phyloP scores from a whole-genome alignment of 768 basidiomycete species.

The Auriscalpium microsporum region DNA sequence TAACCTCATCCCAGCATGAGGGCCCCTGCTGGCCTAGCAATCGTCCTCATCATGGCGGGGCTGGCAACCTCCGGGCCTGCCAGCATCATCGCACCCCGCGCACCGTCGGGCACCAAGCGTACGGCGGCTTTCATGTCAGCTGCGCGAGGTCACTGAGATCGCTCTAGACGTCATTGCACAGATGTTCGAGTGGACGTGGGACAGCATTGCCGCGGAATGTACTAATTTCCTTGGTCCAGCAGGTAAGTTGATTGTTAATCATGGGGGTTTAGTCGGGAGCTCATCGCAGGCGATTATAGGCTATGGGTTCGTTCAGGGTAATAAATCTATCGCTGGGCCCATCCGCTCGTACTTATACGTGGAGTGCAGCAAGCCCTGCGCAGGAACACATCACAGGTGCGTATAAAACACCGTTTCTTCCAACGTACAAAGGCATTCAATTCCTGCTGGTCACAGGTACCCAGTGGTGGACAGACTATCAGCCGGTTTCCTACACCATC shows the following conservation, averaged over 20 bases:
- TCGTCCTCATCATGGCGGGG: no score
- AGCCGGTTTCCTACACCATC: slow-evolving; percentile 55
- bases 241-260: slow-evolving; percentile 1
- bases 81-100: no score
- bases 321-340: background rate
- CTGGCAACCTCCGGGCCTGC: no score
- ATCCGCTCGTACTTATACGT: background rate
- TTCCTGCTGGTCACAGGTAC: background rate
- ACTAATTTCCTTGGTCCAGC: slow-evolving; percentile 21
- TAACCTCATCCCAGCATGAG: no score
- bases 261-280: background rate
- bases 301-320: background rate
- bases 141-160: background rate
- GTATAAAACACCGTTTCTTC: no score
- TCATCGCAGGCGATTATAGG: background rate
- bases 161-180: background rate
- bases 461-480: slow-evolving; percentile 75
- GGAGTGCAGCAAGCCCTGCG: background rate
- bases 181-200: slow-evolving; percentile 22
- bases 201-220: slow-evolving; percentile 22
- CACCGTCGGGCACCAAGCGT: no score
- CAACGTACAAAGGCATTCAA: background rate
- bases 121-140: no score
- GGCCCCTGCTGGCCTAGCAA: no score
- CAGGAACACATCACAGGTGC: slow-evolving; percentile 1